phyloP scores from a whole-genome alignment of 345 rosid genomes.

The Bruguiera sexangula region DNA sequence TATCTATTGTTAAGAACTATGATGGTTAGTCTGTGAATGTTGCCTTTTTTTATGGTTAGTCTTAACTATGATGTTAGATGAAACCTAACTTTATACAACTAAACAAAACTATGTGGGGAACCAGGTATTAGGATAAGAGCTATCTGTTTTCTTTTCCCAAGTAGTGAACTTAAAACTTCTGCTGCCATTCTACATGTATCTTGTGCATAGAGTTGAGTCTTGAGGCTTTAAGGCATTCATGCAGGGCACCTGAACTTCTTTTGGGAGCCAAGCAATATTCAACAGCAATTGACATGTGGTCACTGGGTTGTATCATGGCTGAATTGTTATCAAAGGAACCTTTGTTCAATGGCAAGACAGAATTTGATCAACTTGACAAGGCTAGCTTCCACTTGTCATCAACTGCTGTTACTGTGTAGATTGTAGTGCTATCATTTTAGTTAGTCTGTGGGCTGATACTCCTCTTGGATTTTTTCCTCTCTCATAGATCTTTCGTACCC shows the following conservation, averaged over 20 bases:
- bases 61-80: neutral
- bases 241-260: slow-evolving; percentile 7
- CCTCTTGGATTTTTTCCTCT: neutral
- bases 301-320: slow-evolving; percentile 31
- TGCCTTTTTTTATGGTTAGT: neutral
- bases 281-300: slow-evolving; percentile 12
- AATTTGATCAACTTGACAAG: slow-evolving; percentile 98
- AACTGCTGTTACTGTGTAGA: neutral
- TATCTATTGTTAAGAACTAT: no score
- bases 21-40: neutral
- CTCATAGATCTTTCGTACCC: slow-evolving; percentile 75
- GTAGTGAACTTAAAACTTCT: neutral
- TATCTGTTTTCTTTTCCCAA: neutral
- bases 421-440: neutral
- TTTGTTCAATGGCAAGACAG: slow-evolving; percentile 88
- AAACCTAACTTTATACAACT: neutral
- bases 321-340: slow-evolving; percentile 85
- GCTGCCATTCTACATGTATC: neutral
- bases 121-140: no score
- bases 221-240: slow-evolving; percentile 12
- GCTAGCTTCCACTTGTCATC: neutral
- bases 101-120: neutral
- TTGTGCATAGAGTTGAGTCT: neutral
- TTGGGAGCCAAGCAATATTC: slow-evolving; percentile 9
- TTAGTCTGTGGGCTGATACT: neutral